A percentile compares a stretch with the other conserved stretches of the same genome.
Conservation (phyloP, 257 asterid species). For the Scutellaria barbata region DNA sequence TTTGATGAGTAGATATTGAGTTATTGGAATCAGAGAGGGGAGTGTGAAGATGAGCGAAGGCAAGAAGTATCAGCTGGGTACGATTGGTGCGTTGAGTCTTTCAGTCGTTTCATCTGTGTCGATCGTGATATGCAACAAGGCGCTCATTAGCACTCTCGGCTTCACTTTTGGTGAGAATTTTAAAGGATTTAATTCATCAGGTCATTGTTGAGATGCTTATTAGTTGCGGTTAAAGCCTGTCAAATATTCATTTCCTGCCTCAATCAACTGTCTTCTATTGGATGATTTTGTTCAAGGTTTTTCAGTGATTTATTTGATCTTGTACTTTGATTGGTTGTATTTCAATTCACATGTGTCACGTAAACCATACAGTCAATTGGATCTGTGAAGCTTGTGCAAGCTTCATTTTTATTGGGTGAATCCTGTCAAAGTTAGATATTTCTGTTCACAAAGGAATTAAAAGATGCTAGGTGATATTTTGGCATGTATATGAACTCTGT, state of each 20-base stretch:
- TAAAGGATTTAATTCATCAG: slow-evolving; percentile 7
- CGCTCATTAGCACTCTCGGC: slow-evolving; percentile 58
- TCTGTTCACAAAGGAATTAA: slow-evolving; percentile 21
- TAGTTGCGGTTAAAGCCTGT: background rate
- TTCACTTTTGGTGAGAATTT: slow-evolving; percentile 53
- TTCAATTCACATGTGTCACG: slow-evolving; percentile 18
- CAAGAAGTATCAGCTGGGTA: slow-evolving; percentile 57
- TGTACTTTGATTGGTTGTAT: background rate
- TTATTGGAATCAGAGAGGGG: slow-evolving; percentile 34
- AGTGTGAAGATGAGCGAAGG: slow-evolving; percentile 51
- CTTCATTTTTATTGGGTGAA: slow-evolving; percentile 14
- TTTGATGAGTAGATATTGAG: slow-evolving; percentile 42
- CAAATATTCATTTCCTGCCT: slow-evolving; percentile 11
- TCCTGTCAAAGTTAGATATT: slow-evolving; percentile 11
- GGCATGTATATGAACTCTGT: background rate
- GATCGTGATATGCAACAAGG: slow-evolving; percentile 61
- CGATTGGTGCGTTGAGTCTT: slow-evolving; percentile 56
- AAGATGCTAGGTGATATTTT: slow-evolving; percentile 15
- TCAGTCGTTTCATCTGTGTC: slow-evolving; percentile 64
- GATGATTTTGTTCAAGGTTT: background rate
- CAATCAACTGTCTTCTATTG: background rate
- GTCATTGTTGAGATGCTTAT: slow-evolving; percentile 16
- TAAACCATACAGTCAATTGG: slow-evolving; percentile 10
- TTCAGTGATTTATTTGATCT: background rate
- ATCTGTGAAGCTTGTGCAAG: slow-evolving; percentile 8